phyloP scores from a whole-genome alignment of 2,329 filamentous ascomycete genomes.

The Sarocladium strictum region DNA sequence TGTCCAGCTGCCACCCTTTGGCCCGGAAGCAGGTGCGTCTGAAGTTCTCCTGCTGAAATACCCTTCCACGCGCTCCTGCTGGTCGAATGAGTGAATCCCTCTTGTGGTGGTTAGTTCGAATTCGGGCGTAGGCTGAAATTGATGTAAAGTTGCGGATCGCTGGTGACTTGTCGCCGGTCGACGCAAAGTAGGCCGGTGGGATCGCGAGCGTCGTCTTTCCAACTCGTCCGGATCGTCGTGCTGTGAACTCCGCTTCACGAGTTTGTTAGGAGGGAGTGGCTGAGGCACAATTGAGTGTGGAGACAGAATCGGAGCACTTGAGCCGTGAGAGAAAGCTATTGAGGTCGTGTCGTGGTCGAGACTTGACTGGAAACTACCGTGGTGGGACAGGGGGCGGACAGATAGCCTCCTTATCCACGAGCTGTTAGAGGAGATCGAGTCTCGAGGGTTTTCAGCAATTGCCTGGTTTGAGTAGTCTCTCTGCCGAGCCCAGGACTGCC shows the following conservation, averaged over 20 bases:
- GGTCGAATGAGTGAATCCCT: neutral
- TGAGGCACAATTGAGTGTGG: conserved; percentile 28
- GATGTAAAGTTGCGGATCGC: conserved; percentile 63
- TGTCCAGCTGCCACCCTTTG: neutral
- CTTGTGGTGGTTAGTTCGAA: conserved; percentile 10
- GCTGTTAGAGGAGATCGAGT: conserved; percentile 54
- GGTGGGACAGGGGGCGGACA: conserved; percentile 56
- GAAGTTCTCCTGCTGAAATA: neutral
- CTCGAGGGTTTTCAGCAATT: conserved; percentile 40
- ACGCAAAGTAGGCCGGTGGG: conserved; percentile 60
- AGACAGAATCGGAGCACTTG: conserved; percentile 57
- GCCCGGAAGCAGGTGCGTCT: neutral
- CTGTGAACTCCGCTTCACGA: conserved; percentile 66
- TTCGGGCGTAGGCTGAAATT: conserved; percentile 27
- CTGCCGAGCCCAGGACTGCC: conserved; percentile 36
- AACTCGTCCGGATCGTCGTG: conserved; percentile 35
- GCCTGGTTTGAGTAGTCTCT: conserved; percentile 30
- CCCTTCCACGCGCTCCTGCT: neutral
- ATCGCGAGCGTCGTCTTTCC: conserved; percentile 45
- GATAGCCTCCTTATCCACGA: conserved; percentile 73
- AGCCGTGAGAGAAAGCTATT: conserved; percentile 59
- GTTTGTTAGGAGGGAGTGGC: conserved; percentile 62
- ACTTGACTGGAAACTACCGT: conserved; percentile 59
- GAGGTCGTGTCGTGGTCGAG: conserved; percentile 61
- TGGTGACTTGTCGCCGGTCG: conserved; percentile 76